These are phyloP conservation scores for Pleochaeta shiraiana DNA, from an alignment of 2,329 filamentous ascomycete genomes.

Conservation along the genomic window DNA sequence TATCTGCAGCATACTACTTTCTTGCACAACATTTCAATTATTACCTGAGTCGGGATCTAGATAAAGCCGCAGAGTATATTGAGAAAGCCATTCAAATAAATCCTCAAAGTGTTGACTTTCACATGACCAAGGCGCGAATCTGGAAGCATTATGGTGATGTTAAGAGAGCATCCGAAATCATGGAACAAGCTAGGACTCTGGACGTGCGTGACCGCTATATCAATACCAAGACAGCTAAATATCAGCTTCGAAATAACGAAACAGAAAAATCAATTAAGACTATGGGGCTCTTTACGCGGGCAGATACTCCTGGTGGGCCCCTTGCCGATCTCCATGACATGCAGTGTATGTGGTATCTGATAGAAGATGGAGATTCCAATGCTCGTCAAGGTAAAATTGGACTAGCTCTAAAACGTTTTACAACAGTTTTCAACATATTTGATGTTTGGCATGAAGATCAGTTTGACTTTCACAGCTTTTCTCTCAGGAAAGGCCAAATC, in stretches of 20 bases:
- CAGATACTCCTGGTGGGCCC: slow-evolving; percentile 71
- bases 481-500: slow-evolving; percentile 88
- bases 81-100: slow-evolving; percentile 65
- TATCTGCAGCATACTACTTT: slow-evolving; percentile 72
- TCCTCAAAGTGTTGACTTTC: slow-evolving; percentile 67
- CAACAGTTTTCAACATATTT: slow-evolving; percentile 76
- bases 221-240: slow-evolving; percentile 96
- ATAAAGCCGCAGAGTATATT: slow-evolving; percentile 62
- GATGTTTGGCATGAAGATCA: slow-evolving; percentile 97
- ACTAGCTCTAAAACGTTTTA: slow-evolving; percentile 80
- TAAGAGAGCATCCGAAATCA: slow-evolving; percentile 58
- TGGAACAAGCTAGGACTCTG: slow-evolving; percentile 69
- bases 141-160: slow-evolving; percentile 74
- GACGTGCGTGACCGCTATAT: slow-evolving; percentile 91
- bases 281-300: slow-evolving; percentile 84
- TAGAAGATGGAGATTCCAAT: slow-evolving; percentile 84
- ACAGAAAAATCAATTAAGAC: slow-evolving; percentile 71
- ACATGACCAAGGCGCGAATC: slow-evolving; percentile 91
- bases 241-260: slow-evolving; percentile 81
- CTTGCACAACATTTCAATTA: slow-evolving; percentile 97
- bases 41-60: slow-evolving; percentile 59
- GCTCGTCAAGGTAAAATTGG: slow-evolving; percentile 62
- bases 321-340: slow-evolving; percentile 87
- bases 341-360: slow-evolving; percentile 96
- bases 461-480: slow-evolving; percentile 97